Conservation (phyloP, 73 alveolate genomes). For the Paramecium bursaria region DNA sequence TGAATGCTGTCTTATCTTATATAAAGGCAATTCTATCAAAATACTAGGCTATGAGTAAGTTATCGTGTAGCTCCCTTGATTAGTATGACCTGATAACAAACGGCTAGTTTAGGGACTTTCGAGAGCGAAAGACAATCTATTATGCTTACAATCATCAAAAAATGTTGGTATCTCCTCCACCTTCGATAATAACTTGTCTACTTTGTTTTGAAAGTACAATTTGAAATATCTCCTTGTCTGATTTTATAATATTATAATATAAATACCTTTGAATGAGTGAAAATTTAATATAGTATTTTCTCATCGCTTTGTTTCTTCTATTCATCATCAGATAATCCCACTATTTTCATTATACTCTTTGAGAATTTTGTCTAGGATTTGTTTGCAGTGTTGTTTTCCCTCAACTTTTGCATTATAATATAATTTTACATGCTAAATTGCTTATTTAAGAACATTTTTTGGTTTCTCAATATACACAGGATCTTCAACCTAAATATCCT, state of each 20-base stretch:
- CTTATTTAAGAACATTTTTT: conserved; percentile 34
- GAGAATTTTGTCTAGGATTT: conserved; percentile 13
- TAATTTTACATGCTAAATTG: conserved; percentile 11
- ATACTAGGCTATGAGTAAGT: neutral
- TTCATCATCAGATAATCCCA: conserved; percentile 37
- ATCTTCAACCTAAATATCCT: neutral
- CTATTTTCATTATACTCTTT: conserved; percentile 25
- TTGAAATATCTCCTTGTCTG: conserved; percentile 58
- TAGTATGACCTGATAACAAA: conserved; percentile 1
- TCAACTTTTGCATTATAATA: neutral
- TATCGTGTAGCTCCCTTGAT: conserved; percentile 18
- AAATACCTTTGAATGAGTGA: conserved; percentile 29
- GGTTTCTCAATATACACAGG: conserved; percentile 49
- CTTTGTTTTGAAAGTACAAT: conserved; percentile 44
- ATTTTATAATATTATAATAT: conserved; percentile 46
- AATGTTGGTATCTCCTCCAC: conserved; percentile 25
- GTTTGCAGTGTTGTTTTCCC: conserved; percentile 18
- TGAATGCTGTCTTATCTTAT: neutral
- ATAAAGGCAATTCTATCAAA: neutral
- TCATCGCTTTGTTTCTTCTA: conserved; percentile 14
- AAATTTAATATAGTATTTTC: too few species aligned
- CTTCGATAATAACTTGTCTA: neutral
- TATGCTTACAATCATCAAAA: neutral
- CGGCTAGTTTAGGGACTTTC: conserved; percentile 39
- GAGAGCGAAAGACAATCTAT: conserved; percentile 3